phyloP scores from a whole-genome alignment of 163 green algal genomes.

The Volvox carteri region DNA sequence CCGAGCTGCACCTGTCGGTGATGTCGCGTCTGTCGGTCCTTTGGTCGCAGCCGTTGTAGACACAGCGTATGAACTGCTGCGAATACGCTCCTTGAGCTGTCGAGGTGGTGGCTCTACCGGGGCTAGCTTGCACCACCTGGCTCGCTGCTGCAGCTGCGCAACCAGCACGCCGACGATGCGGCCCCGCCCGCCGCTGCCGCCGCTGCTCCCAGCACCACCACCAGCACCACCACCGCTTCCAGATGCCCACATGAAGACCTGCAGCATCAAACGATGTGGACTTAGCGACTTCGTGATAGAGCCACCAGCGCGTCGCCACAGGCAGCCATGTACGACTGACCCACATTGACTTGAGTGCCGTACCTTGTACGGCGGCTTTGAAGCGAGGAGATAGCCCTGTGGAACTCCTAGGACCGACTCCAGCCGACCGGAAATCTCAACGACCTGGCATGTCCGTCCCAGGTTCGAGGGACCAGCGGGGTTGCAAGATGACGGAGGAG shows the following conservation, averaged over 20 bases:
- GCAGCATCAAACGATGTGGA: too few relatives aligned
- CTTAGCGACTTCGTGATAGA: too few relatives aligned
- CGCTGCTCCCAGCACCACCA: neutral
- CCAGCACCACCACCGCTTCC: neutral
- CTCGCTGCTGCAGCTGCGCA: conserved; percentile 39
- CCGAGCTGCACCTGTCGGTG: neutral
- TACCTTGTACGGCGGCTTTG: conserved; percentile 44
- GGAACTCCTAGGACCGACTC: conserved; percentile 17
- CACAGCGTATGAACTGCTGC: neutral
- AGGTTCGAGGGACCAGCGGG: too few relatives aligned
- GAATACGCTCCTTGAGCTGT: neutral
- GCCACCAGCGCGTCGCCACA: too few relatives aligned
- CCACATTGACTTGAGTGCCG: too few relatives aligned
- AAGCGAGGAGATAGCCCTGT: conserved; percentile 20
- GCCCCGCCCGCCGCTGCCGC: neutral
- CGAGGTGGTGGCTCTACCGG: neutral
- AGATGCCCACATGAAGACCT: conserved; percentile 45
- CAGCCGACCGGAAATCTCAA: conserved; percentile 17
- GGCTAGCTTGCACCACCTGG: neutral
- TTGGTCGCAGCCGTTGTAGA: neutral
- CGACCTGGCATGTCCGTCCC: too few relatives aligned
- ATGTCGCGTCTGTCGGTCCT: too few relatives aligned
- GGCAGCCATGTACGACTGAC: too few relatives aligned
- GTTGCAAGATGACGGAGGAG: too few relatives aligned
- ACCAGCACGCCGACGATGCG: conserved; percentile 33